These are phyloP conservation scores for Setaria viridis DNA, from an alignment of 202 grass and related monocot species.

Conservation along the genomic window DNA sequence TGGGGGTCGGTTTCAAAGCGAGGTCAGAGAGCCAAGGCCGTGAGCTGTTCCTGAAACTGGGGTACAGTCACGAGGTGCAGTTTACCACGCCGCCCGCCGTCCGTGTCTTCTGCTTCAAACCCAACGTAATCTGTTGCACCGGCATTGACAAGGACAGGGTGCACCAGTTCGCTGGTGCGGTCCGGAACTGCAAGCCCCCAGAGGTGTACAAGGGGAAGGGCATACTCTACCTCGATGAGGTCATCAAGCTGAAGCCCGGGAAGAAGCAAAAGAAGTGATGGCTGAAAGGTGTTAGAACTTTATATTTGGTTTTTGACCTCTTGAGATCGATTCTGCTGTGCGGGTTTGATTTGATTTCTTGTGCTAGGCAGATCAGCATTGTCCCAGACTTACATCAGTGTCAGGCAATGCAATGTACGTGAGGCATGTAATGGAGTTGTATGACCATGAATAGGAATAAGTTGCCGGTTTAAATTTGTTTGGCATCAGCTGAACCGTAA, in stretches of 20 bases:
- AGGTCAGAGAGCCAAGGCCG: conserved; percentile 72
- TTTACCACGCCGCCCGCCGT: conserved; percentile 72
- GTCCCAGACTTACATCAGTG: neutral
- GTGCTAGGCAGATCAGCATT: neutral
- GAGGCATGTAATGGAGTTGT: neutral
- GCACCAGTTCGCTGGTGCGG: conserved; percentile 73
- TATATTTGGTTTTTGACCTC: conserved; percentile 4
- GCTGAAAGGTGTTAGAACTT: neutral
- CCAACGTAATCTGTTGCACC: conserved; percentile 80
- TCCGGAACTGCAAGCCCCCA: conserved; percentile 76
- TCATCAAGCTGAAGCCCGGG: conserved; percentile 69
- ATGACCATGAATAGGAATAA: conserved; percentile 15
- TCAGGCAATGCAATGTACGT: conserved; percentile 16
- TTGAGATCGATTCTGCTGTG: neutral
- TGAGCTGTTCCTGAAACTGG: conserved; percentile 83
- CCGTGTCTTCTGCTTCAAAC: conserved; percentile 86
- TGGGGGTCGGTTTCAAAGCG: conserved; percentile 82
- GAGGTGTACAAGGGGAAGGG: conserved; percentile 94
- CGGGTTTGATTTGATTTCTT: neutral
- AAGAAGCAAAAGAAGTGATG: conserved; percentile 71
- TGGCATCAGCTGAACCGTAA: neutral
- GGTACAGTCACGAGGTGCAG: conserved; percentile 85
- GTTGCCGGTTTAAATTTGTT: neutral
- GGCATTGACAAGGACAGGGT: conserved; percentile 79
- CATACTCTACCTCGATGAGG: conserved; percentile 74